These are phyloP conservation scores for Populus hybrid DNA, from an alignment of 441 rosid species.

Conservation along the genomic window DNA sequence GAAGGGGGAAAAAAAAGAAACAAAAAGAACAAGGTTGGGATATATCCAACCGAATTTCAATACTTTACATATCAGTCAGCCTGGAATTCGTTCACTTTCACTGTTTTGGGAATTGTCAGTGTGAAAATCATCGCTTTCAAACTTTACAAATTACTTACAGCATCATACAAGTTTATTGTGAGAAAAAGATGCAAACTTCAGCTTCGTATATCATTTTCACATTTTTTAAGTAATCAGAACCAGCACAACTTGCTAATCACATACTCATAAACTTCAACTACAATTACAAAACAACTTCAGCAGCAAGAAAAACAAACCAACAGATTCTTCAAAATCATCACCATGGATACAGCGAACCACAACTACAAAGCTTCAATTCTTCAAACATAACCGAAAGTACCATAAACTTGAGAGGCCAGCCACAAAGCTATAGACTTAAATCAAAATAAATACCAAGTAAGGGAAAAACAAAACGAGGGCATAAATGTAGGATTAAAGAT, in stretches of 20 bases:
- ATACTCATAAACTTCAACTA: neutral
- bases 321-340: neutral
- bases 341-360: neutral
- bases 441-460: neutral
- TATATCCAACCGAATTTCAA: neutral
- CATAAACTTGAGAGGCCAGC: slow-evolving; percentile 2
- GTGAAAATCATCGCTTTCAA: neutral
- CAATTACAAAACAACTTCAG: neutral
- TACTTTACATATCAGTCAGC: neutral
- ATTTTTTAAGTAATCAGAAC: neutral
- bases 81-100: neutral
- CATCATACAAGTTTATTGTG: neutral
- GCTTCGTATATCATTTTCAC: neutral
- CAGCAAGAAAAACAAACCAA: neutral
- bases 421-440: neutral
- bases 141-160: neutral
- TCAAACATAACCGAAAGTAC: neutral
- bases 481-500: neutral
- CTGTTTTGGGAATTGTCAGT: neutral
- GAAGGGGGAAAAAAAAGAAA: neutral
- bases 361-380: neutral
- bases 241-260: neutral
- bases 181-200: neutral
- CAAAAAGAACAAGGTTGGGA: neutral
- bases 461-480: neutral